Evolutionary conservation across 306 rosid genomes (phyloP), one percentile per base, ranked within the genome.

Genomic region (Malus sieversii): DNA sequence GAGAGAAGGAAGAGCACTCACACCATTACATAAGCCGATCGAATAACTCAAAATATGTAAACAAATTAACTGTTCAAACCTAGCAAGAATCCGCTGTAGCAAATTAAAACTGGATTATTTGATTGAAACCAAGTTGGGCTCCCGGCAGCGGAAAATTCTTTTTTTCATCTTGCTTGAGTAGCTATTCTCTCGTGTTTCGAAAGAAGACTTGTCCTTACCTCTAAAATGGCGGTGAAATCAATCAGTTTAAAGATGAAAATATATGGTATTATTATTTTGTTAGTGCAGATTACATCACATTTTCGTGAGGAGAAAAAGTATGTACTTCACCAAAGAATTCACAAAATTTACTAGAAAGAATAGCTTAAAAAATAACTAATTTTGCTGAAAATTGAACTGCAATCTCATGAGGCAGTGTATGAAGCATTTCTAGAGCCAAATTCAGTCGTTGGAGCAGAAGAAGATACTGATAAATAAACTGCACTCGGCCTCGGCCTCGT

Each of bases 401-500:
- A 18, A 65, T 19, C 46, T 20, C 8, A 65, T 33, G 25, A 1
- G 4, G 27, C 46, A 16, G 0, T 63, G 46, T 9, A 4, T 33
- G 48, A 66, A 6, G 70, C 10, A 51, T 52, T 15, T 67, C 38
- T 63, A 19, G 87, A 78, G 5, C 74, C 76, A 33, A 81, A 71
- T 38, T 79, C 77, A 11, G 83, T 62, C 30, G 48, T 72, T 5
- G 90, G 74, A 9, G 87, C 11, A 79, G 79, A 64, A 3, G 65
- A 77, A 48, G 85, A 77, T 44, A 89, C 75, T 10, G 86, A 66
- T 14, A 79, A 59, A 73, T 77, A 83, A 68, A 85, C 87, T 40
- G 80, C 83, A 71, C 73, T 40, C 0, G 93, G 88, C 48, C 73
- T 32, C 1, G 93, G 88, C 29, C 83, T 45, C 16, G 75, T 52